Percentiles rank a stretch among this genome's conserved stretches.
Evolutionary conservation across 1,284 basidiomycete species (phyloP).

Genomic region (Pterulicium gracile): DNA sequence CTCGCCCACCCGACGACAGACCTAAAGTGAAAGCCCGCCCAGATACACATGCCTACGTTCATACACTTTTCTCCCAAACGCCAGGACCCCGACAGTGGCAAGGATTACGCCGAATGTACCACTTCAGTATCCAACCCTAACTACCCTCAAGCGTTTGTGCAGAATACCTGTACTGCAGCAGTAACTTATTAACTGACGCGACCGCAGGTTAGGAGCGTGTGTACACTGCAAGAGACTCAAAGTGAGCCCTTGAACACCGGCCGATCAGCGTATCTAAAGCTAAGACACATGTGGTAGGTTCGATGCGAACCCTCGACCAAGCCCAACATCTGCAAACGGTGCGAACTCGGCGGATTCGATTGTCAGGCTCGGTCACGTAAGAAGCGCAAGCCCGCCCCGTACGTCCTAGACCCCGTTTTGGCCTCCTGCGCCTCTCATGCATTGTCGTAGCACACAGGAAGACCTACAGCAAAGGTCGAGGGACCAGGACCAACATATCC

Average conservation of each 20-base stretch:
- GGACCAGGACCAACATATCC: constrained; percentile 38
- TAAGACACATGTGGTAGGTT: constrained; percentile 24
- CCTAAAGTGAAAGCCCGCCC: too few relatives aligned
- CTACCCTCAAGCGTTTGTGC: too few relatives aligned
- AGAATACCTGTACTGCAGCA: too few relatives aligned
- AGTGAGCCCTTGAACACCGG: constrained; percentile 18
- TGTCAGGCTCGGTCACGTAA: constrained; percentile 42
- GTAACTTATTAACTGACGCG: too few relatives aligned
- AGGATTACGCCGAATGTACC: too few relatives aligned
- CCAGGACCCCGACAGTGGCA: too few relatives aligned
- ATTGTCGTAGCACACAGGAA: constrained; percentile 37
- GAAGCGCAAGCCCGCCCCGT: constrained; percentile 45
- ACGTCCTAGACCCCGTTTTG: constrained; percentile 19
- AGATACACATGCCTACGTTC: too few relatives aligned
- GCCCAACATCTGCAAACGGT: constrained; percentile 34
- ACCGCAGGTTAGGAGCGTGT: constrained; percentile 35
- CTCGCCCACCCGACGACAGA: too few relatives aligned
- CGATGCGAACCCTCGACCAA: constrained; percentile 38
- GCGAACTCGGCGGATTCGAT: constrained; percentile 30
- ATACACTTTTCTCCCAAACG: too few relatives aligned
- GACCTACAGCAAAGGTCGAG: constrained; percentile 37
- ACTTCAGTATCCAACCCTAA: too few relatives aligned
- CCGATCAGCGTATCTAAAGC: neutral
- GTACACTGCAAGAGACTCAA: constrained; percentile 51
- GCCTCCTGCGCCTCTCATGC: neutral